Conservation (phyloP, 2,329 filamentous ascomycete genomes). For the Ciborinia camelliae region DNA sequence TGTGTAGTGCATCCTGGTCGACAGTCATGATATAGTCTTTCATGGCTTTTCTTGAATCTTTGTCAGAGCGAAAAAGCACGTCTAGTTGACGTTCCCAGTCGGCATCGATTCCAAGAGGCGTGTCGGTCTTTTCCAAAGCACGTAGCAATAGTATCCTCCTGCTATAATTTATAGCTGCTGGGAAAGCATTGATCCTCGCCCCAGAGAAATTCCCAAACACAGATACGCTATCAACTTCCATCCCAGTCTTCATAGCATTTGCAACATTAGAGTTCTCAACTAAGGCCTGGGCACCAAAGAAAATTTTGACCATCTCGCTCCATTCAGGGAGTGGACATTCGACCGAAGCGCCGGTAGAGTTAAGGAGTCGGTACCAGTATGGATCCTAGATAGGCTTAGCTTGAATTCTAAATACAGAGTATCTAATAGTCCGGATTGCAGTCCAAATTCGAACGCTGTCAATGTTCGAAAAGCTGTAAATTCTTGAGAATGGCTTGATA, state of each 20-base stretch:
- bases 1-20: constrained; percentile 41
- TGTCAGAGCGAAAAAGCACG: constrained; percentile 66
- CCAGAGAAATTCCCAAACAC: constrained; percentile 42
- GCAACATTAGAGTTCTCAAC: constrained; percentile 35
- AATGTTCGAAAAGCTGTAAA: too few relatives aligned
- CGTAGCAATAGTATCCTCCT: constrained; percentile 58
- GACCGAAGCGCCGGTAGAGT: constrained; percentile 47
- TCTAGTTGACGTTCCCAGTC: constrained; percentile 85
- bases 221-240: constrained; percentile 43
- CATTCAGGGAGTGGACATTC: constrained; percentile 47
- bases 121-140: constrained; percentile 41
- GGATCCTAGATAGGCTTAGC: constrained; percentile 42
- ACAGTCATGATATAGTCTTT: constrained; percentile 49
- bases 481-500: not conserved
- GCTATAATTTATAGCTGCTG: constrained; percentile 67
- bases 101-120: constrained; percentile 54
- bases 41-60: constrained; percentile 58
- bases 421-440: not conserved
- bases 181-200: constrained; percentile 54
- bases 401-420: not conserved
- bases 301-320: constrained; percentile 48
- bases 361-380: constrained; percentile 65
- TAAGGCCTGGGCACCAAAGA: constrained; percentile 45
- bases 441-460: too few relatives aligned
- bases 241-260: constrained; percentile 38